These are phyloP conservation scores for Spergularia bocconei DNA, from an alignment of 148 eudicot species.

Conservation along the genomic window DNA sequence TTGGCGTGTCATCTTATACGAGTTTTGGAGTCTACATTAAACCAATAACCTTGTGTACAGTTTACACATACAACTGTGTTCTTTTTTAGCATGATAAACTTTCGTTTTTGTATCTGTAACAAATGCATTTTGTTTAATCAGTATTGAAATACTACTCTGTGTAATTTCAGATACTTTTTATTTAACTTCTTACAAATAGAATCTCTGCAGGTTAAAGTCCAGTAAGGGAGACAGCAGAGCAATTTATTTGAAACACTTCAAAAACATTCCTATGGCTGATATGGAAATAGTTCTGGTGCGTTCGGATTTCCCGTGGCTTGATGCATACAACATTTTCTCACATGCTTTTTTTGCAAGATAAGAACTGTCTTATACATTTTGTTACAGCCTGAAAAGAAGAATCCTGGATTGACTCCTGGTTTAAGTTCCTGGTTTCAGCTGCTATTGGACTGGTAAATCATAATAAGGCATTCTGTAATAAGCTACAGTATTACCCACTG, in stretches of 20 bases:
- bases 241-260: conserved; percentile 83
- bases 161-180: conserved; percentile 8
- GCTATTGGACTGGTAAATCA: conserved; percentile 75
- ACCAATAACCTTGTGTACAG: too few relatives aligned
- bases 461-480: neutral
- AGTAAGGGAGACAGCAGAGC: conserved; percentile 40
- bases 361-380: neutral
- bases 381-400: conserved; percentile 82
- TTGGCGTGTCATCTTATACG: too few relatives aligned
- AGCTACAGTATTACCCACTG: neutral
- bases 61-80: too few relatives aligned
- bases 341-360: neutral
- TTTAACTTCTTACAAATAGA: conserved; percentile 27
- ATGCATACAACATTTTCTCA: neutral
- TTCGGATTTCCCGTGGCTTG: neutral
- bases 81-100: too few relatives aligned
- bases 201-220: conserved; percentile 27
- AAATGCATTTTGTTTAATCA: neutral
- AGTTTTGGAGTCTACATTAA: too few relatives aligned
- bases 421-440: conserved; percentile 71
- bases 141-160: too few relatives aligned
- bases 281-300: conserved; percentile 90
- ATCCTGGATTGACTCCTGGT: conserved; percentile 92
- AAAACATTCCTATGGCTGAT: conserved; percentile 96
- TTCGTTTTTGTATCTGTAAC: too few relatives aligned